A percentile compares a stretch with the other conserved stretches of the same genome.
Evolutionary conservation across 2,329 filamentous ascomycete species (phyloP).

Genomic region (Talaromyces sp.): DNA sequence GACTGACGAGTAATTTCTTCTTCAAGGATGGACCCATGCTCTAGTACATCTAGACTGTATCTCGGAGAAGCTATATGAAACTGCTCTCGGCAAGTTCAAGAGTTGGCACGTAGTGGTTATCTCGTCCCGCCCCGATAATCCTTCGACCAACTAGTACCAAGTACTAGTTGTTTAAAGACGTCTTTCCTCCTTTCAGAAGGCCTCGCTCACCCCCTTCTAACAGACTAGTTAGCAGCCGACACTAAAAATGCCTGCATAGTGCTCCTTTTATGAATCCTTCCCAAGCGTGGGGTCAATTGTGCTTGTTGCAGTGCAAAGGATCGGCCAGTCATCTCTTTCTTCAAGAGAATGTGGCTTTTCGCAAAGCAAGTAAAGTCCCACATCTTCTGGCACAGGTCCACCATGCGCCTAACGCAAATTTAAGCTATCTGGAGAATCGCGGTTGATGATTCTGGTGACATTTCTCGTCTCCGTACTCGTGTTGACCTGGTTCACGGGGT

Average conservation of each 20-base stretch:
- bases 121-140: neutral
- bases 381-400: neutral
- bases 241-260: too few species aligned
- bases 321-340: neutral
- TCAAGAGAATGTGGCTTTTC: neutral
- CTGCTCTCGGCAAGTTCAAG: neutral
- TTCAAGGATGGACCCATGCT: neutral
- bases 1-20: neutral
- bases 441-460: neutral
- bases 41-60: neutral
- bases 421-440: neutral
- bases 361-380: neutral
- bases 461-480: neutral
- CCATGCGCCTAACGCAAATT: neutral
- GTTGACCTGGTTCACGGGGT: neutral
- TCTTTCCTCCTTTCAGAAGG: conserved; percentile 2
- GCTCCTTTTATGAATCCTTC: neutral
- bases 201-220: too few species aligned
- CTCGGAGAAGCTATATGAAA: neutral
- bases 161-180: neutral
- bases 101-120: neutral
- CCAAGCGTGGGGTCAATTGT: neutral
- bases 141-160: too few species aligned
- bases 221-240: too few species aligned
- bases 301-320: neutral